Evolutionary conservation across 2,329 filamentous ascomycete species (phyloP), one percentile per base, ranked within the genome.

Genomic region (Proliferodiscus dingleyae): DNA sequence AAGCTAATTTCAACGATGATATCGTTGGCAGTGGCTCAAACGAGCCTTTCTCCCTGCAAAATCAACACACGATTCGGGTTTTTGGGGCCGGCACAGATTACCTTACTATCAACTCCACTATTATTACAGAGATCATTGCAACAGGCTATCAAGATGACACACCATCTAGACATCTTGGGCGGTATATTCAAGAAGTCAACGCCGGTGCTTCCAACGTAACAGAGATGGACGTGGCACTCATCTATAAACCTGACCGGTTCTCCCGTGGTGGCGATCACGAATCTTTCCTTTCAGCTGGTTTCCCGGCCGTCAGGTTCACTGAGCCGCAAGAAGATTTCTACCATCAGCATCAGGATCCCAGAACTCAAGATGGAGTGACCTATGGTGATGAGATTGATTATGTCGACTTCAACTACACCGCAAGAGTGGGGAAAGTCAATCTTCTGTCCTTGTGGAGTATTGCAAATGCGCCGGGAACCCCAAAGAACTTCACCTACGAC

Each of bases 1-100:
- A 77, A 61, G 77, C 68, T 10, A 77, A 77, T 66, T 68, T 77
- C 41, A 80, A 73, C 52, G 73, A 75, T 63, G 76, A 80, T 60
- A 78, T 78, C 45, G 71, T 80, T 6, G 77, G 77, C 33, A 73
- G 67, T 5, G 49, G 49, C 8, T 66, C 69, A 2, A 69, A 62
- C 2, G 71, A 67, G 7, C 68, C 71, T 45, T 66, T 67, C 19
- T 71, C 69, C 19, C 62, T 66, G 30, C 60, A 62, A 41, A 70
- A 77, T 52, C 74, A 68, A 18, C 68, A 70, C 58, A 75, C 72
- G 3, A 68, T 80, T 50, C 73, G 76, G n/a, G 64, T 75, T 6
- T 80, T 79, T 60, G 61, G 71, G 68, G 30, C 68, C 66, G 49
- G 49, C 16, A 52, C 46, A 29, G 48, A 51, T 32, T 47, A 33